A percentile compares a stretch with the other conserved stretches of the same genome.
Evolutionary conservation across 352 stramenopile genomes (phyloP).

Genomic region (Blastocystis sp.): DNA sequence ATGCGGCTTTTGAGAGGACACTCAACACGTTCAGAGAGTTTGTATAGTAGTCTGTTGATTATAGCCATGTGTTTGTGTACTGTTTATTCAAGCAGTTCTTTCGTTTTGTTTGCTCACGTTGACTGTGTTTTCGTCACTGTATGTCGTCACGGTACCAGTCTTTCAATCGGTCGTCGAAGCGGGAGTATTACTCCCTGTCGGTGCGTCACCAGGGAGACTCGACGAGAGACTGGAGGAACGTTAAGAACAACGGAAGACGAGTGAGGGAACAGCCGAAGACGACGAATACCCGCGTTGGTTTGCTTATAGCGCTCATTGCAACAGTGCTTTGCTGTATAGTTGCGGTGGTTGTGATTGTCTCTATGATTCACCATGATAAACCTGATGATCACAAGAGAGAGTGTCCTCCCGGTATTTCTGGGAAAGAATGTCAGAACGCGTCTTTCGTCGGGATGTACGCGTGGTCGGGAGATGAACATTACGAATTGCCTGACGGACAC

Average conservation of each 20-base stretch:
- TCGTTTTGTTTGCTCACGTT: not conserved
- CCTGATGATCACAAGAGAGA: not conserved
- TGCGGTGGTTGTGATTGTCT: not conserved
- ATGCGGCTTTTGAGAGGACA: not conserved
- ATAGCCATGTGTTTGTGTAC: not conserved
- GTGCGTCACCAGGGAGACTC: constrained; percentile 2
- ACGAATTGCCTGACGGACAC: constrained; percentile 13
- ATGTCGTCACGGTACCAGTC: not conserved
- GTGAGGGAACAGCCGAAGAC: not conserved
- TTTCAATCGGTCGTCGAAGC: not conserved
- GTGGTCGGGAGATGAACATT: constrained; percentile 21
- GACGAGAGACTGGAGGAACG: constrained; percentile 20
- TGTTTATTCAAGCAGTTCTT: not conserved
- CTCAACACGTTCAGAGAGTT: not conserved
- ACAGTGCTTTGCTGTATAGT: not conserved
- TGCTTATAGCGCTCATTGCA: not conserved
- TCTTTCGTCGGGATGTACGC: constrained; percentile 10
- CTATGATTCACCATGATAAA: not conserved
- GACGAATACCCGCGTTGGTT: not conserved
- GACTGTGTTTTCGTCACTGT: not conserved
- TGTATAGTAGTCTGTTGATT: not conserved
- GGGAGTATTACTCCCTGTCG: constrained; percentile 44
- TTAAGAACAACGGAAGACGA: not conserved
- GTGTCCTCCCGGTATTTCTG: constrained; percentile 49
- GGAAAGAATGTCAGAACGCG: constrained; percentile 19